Base-by-base conservation (phyloP, 768 basidiomycete species). In the Termitomyces heimii region DNA sequence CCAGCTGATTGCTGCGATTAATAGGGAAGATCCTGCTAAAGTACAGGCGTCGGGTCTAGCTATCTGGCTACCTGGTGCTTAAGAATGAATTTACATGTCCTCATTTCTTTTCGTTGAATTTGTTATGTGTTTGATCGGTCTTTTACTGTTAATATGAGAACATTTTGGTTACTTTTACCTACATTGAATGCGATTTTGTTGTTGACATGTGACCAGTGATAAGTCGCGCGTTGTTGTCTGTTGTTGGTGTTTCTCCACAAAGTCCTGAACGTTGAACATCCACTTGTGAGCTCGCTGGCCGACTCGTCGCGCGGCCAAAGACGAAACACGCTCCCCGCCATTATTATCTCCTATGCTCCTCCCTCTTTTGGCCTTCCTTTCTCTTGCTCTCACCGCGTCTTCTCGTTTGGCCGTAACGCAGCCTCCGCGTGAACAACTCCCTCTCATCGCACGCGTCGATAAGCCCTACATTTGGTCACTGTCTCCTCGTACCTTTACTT, bases 1-100 rank as follows among this genome's bases (percentile, higher is more conserved):
- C 60, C 76, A 82, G 44, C 78, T 98, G 35, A 74, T 98, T 58
- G 75, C 75, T 26, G 80, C 82, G 55, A 76, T 99, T 68, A 89
- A 89, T 68, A 74, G 74, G 35, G 83, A 92, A 71, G 81, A 86
- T 53, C 88, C 94, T 29, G 83, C 75, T 32, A 91, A 88, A 72
- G 80, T 98, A 32, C 86, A 87, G 66, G 90, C 87, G 5, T 85
- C 90, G 7, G 94, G 94, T 28, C 74, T 94, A 64, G 68, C 71
- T 13, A 70, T 73, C 18, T 83, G 80, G 70, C 75, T 89, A 32
- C 73, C 77, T 28, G 73, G 75, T 58, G 73, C 70, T 58, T 82
- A 67, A 68, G 51, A 22, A 9, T 20, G 7, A n/a, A 37, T 28
- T 3, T 1, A 35, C 37, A 57, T 53, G 54, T 62, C 53, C 59